phyloP scores from a whole-genome alignment of 2,329 filamentous ascomycete genomes.

The Chaetomium globosum region DNA sequence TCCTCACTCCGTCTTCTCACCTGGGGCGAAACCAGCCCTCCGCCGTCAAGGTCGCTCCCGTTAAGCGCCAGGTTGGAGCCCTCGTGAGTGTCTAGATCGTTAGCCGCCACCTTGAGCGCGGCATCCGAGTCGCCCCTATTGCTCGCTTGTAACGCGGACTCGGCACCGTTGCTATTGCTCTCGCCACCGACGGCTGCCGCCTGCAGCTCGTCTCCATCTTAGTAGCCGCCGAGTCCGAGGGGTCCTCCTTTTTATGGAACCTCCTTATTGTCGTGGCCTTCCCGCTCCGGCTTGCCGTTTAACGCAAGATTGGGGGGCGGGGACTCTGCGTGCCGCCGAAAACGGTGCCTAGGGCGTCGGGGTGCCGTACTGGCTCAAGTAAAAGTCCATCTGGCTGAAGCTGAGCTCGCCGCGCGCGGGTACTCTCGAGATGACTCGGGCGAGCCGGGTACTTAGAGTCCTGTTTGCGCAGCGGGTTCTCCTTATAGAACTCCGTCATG shows the following conservation, averaged over 20 bases:
- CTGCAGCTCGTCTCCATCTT: background rate
- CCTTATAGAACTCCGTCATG: constrained; percentile 69
- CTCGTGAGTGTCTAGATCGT: constrained; percentile 38
- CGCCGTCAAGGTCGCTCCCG: constrained; percentile 26
- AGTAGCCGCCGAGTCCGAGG: constrained; percentile 3
- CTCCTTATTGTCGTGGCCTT: constrained; percentile 6
- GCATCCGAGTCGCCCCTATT: constrained; percentile 41
- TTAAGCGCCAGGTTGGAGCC: constrained; percentile 6
- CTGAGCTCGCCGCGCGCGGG: constrained; percentile 51
- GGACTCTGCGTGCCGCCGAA: constrained; percentile 55
- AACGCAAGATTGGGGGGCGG: background rate
- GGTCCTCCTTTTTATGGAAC: constrained; percentile 28
- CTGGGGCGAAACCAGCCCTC: constrained; percentile 36
- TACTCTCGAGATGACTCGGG: constrained; percentile 61
- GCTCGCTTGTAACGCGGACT: constrained; percentile 22
- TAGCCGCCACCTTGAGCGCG: constrained; percentile 41
- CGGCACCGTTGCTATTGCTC: constrained; percentile 5
- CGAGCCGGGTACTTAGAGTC: constrained; percentile 56
- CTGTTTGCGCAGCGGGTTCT: constrained; percentile 64
- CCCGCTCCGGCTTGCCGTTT: constrained; percentile 21
- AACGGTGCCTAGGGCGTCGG: constrained; percentile 55
- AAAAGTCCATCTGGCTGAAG: constrained; percentile 48
- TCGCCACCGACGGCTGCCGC: background rate
- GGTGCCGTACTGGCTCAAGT: constrained; percentile 55
- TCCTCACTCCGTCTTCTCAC: constrained; percentile 40